Evolutionary conservation across 2,329 filamentous ascomycete genomes (phyloP).

Genomic region (Aspergillus versicolor): DNA sequence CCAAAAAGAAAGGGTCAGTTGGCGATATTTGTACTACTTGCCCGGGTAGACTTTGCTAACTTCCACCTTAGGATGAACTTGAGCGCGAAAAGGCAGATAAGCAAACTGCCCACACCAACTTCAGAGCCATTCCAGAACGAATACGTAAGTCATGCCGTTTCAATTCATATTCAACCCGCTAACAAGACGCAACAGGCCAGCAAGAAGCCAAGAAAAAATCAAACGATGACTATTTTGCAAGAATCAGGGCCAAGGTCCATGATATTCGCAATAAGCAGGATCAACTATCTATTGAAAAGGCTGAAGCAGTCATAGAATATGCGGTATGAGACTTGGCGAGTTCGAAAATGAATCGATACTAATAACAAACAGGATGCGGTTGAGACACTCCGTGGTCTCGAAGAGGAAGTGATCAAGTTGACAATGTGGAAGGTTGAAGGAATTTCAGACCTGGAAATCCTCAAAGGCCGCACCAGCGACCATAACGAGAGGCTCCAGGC

Average conservation of each 20-base stretch:
- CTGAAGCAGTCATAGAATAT: constrained; percentile 56
- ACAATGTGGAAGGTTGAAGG: constrained; percentile 76
- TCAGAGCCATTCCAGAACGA: constrained; percentile 67
- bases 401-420: constrained; percentile 66
- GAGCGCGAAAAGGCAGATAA: constrained; percentile 63
- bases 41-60: constrained; percentile 1
- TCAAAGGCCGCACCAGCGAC: constrained; percentile 65
- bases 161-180: constrained; percentile 12
- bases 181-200: constrained; percentile 38
- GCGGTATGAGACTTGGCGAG: constrained; percentile 42
- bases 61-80: constrained; percentile 25
- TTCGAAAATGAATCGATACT: constrained; percentile 1
- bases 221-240: constrained; percentile 39
- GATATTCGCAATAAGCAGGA: constrained; percentile 58
- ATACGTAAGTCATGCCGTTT: constrained; percentile 58
- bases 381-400: constrained; percentile 59
- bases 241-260: constrained; percentile 49
- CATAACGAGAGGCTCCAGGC: constrained; percentile 52
- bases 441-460: constrained; percentile 69
- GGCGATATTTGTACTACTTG: background rate
- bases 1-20: constrained; percentile 45
- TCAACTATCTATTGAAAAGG: constrained; percentile 56
- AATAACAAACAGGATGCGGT: constrained; percentile 53
- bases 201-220: constrained; percentile 48
- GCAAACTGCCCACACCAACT: constrained; percentile 66